Evolutionary conservation across 306 rosid genomes (phyloP), one percentile per base, ranked within the genome.

Genomic region (Inga oerstediana): DNA sequence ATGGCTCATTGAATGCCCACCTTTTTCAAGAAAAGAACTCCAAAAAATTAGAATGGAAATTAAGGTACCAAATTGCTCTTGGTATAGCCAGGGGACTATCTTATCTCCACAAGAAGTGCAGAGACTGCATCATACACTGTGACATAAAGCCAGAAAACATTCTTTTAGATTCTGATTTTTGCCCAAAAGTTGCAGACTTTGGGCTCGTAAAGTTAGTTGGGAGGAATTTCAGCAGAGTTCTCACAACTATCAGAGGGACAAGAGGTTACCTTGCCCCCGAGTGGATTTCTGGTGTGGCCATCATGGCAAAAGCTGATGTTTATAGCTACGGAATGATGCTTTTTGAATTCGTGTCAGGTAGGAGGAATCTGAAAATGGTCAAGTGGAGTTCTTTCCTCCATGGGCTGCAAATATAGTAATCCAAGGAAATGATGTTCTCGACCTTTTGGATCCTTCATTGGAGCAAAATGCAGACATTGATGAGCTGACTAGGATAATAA

Each of bases 191-290:
- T 2, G 98, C 98, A 13, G 97, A 95, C 61, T 95, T 95, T 72
- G 99, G 98, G 49, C 90, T 95, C 8, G 99, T 98, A 76, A 95
- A 95, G 82, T 92, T 93, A 14, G 89, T 95, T 37, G 98, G 99
- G 32, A 79, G 97, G 24, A 96, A 95, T 58, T 93, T 93, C 86
- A 93, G 98, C 79, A 81, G 97, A 54, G 99, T 95, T 72, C 91
- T 93, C 45, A 93, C 99, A 22, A 91, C 97, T n/a, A 92, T 93
- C 89, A 91, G 99, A 93, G 98, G 99, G n/a, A 95, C 98, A 35
- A 88, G 95, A 82, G 98, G 98, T 2, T 95, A 95, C 67, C 91
- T 92, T 20, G 99, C 99, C 0, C 99, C 97, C 0, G 98, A 95
- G 76, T 95, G 99, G 99, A 92, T 92, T 68, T 89, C 94, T 3